Conservation (phyloP, 2,329 filamentous ascomycete genomes). For the Phyllosticta capitalensis region DNA sequence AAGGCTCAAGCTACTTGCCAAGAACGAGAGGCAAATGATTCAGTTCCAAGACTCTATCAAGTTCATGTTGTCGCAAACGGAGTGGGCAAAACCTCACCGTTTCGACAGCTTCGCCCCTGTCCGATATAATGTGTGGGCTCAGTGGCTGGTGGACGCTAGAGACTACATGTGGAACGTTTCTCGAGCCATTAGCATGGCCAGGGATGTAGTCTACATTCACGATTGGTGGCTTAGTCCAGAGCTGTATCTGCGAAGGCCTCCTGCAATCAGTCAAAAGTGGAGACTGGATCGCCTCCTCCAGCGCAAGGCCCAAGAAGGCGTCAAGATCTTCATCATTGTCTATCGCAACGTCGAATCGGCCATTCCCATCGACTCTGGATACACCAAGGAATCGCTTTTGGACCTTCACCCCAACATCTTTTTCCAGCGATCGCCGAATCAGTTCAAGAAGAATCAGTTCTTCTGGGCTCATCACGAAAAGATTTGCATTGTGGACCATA, state of each 20-base stretch:
- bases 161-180: conserved; percentile 99
- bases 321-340: conserved; percentile 96
- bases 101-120: conserved; percentile 94
- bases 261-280: conserved; percentile 97
- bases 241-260: conserved; percentile 85
- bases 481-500: conserved; percentile 92
- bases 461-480: conserved; percentile 99
- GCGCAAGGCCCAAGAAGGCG: conserved; percentile 84
- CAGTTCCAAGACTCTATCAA: conserved; percentile 92
- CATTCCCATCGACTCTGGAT: conserved; percentile 94
- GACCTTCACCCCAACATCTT: conserved; percentile 95
- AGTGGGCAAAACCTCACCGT: conserved; percentile 74
- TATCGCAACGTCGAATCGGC: conserved; percentile 97
- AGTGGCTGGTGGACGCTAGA: conserved; percentile 92
- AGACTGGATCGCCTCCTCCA: conserved; percentile 87
- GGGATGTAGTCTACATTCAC: conserved; percentile 97
- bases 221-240: conserved; percentile 99
- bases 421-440: conserved; percentile 90
- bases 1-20: conserved; percentile 80
- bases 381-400: conserved; percentile 91
- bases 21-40: conserved; percentile 77
- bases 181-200: conserved; percentile 89
- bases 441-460: conserved; percentile 98
- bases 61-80: conserved; percentile 72
- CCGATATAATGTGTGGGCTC: conserved; percentile 74